phyloP scores from a whole-genome alignment of 148 eudicot genomes.

The Fagopyrum esculentum region DNA sequence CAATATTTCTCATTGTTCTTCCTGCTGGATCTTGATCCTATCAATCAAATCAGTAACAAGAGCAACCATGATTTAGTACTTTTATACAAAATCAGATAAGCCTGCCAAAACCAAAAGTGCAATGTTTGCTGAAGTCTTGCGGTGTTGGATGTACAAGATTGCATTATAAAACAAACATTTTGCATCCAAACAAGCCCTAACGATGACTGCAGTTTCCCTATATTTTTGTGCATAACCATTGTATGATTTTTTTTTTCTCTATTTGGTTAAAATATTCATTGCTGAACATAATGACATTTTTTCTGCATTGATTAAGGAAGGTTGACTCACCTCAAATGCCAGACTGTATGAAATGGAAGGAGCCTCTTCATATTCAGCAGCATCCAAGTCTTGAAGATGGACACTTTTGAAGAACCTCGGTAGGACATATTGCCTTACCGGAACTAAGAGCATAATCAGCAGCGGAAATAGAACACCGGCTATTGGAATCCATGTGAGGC shows the following conservation, averaged over 20 bases:
- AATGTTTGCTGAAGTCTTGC: too few relatives aligned
- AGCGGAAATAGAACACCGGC: conserved; percentile 97
- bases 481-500: conserved; percentile 92
- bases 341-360: conserved; percentile 57
- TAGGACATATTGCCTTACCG: conserved; percentile 82
- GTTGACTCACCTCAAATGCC: conserved; percentile 57
- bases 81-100: too few relatives aligned
- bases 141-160: too few relatives aligned
- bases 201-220: too few relatives aligned
- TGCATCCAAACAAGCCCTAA: too few relatives aligned
- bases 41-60: conserved; percentile 14
- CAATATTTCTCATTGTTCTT: conserved; percentile 25
- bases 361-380: conserved; percentile 95
- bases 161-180: too few relatives aligned
- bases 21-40: conserved; percentile 44
- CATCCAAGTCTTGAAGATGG: conserved; percentile 96
- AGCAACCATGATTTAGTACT: not conserved
- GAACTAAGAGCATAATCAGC: conserved; percentile 95
- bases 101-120: too few relatives aligned
- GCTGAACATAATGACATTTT: not conserved
- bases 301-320: not conserved
- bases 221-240: too few relatives aligned
- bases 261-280: too few relatives aligned
- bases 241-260: too few relatives aligned
- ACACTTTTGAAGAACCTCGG: conserved; percentile 81